Evolutionary conservation across 345 rosid genomes (phyloP).

Genomic region (Ceriops zippeliana): DNA sequence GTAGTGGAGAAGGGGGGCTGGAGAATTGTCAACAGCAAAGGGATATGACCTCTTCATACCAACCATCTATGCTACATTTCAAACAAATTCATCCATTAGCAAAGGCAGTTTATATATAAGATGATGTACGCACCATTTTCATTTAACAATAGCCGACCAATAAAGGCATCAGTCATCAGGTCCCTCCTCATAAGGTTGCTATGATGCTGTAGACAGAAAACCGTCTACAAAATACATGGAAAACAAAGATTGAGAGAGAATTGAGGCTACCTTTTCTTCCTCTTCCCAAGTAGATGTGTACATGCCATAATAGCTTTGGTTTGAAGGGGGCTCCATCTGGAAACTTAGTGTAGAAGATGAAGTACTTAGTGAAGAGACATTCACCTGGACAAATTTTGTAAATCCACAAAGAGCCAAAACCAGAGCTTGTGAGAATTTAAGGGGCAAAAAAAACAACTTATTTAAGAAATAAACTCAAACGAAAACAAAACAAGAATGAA

Average conservation of each 20-base stretch:
- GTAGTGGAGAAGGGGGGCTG: conserved; percentile 22
- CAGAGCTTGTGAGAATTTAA: neutral
- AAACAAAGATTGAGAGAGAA: neutral
- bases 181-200: neutral
- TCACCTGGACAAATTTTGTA: conserved; percentile 33
- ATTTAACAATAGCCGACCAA: neutral
- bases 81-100: conserved; percentile 14
- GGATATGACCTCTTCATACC: conserved; percentile 53
- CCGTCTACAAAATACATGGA: neutral
- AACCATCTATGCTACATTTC: conserved; percentile 36
- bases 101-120: neutral
- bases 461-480: neutral
- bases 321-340: conserved; percentile 80
- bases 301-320: conserved; percentile 47
- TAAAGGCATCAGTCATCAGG: neutral
- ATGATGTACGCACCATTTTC: neutral
- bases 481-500: neutral
- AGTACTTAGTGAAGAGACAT: conserved; percentile 41
- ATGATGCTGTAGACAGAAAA: too few relatives aligned
- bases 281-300: conserved; percentile 30
- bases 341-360: conserved; percentile 34
- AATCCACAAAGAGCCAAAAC: neutral
- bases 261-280: conserved; percentile 40
- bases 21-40: conserved; percentile 38
- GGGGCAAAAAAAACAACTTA: neutral